Evolutionary conservation across 768 basidiomycete species (phyloP), one percentile per base, ranked within the genome.

Genomic region (Zangia roseola): DNA sequence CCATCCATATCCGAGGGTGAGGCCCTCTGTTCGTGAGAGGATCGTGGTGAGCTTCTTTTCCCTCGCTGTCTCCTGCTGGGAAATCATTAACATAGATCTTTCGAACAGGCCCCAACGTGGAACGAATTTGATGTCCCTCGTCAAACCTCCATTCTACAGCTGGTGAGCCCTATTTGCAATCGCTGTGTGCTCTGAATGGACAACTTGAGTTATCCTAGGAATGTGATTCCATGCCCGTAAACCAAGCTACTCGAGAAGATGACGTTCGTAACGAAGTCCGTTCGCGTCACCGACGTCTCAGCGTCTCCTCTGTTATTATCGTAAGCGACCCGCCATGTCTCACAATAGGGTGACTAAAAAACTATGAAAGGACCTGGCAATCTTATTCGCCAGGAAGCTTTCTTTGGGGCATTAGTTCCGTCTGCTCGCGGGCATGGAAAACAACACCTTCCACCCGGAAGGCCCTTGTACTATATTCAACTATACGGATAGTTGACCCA

Each of bases 1-100:
- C 19, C 64, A 65, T 47, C 64, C 64, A 28, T 65, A 65, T 49
- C 64, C 64, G 36, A 62, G 66, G 31, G 37, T 40, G 25, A 60
- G 55, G 20, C 45, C 31, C 2, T 60, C 57, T 45, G 23, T 30
- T 35, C 62, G 53, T 55, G 65, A 67, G 57, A 64, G 50, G 50
- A 40, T 65, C 16, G 6, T 26, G 54, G 67, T 65, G 40, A n/a
- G 50, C 45, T 38, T 17, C 35, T n/a, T 45, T 45, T 14, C 10
- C 46, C n/a, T 51, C 25, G 7, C 45, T 36, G 10, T 38, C 28
- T 40, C 39, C 24, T 45, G 31, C 46, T 57, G 47, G 37, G 51
- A 48, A 48, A 38, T 16, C 17, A 45, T 63, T 34, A 47, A 33
- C 21, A 9, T 43, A 41, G 44, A 26, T 24, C 23, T n/a, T n/a